Evolutionary conservation across 768 basidiomycete species (phyloP).

Genomic region (Baorangia bicolor): DNA sequence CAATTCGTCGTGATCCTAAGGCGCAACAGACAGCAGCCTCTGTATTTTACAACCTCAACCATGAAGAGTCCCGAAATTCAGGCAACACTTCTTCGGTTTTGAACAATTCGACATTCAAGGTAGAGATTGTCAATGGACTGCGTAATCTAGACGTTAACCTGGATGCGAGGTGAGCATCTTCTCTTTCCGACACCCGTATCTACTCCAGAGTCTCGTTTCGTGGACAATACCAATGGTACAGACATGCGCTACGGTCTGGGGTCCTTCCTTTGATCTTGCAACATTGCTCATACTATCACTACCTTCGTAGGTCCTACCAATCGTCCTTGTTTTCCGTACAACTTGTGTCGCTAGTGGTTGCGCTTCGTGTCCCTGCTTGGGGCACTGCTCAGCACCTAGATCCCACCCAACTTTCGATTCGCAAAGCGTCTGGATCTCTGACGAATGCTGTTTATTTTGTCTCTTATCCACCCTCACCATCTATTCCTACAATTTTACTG

Average conservation of each 20-base stretch:
- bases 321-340: conserved; percentile 51
- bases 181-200: conserved; percentile 19
- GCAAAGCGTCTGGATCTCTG: conserved; percentile 85
- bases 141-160: conserved; percentile 54
- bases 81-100: conserved; percentile 36
- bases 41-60: conserved; percentile 7
- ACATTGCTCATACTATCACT: conserved; percentile 18
- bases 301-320: conserved; percentile 59
- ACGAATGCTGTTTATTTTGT: conserved; percentile 98
- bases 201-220: conserved; percentile 25
- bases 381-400: conserved; percentile 40
- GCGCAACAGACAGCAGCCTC: conserved; percentile 1
- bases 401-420: conserved; percentile 54
- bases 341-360: conserved; percentile 54
- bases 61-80: conserved; percentile 21
- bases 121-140: conserved; percentile 57
- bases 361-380: conserved; percentile 64
- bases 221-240: conserved; percentile 34
- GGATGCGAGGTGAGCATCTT: conserved; percentile 65
- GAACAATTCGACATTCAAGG: conserved; percentile 39
- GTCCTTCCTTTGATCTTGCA: conserved; percentile 18
- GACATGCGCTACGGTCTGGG: conserved; percentile 38
- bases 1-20: conserved; percentile 4
- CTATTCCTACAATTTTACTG: conserved; percentile 69
- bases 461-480: conserved; percentile 57